Percentiles rank a stretch among this genome's conserved stretches.
Evolutionary conservation across 495 filamentous ascomycete species (phyloP).

Genomic region (Hypoxylon perforatum): DNA sequence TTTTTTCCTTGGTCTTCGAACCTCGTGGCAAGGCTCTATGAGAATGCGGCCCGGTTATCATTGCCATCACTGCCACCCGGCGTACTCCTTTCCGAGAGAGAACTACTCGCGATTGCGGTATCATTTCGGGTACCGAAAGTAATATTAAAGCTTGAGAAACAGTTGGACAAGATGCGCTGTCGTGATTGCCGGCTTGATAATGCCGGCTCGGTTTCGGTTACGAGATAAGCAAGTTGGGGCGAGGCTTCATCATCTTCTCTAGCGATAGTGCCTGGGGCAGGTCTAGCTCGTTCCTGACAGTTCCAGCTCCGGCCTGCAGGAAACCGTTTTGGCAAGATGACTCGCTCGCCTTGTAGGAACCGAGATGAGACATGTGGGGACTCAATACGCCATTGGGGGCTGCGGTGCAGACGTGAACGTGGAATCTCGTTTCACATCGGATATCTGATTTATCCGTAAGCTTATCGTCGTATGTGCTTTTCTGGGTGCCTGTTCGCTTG

Average conservation of each 20-base stretch:
- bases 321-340: slow-evolving; percentile 1
- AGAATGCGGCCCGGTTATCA: slow-evolving; percentile 13
- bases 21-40: background rate
- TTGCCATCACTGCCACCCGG: slow-evolving; percentile 4
- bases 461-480: slow-evolving; percentile 31
- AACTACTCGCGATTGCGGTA: background rate
- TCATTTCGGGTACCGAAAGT: background rate
- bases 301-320: slow-evolving; percentile 5
- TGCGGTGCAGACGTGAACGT: slow-evolving; percentile 10
- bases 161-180: slow-evolving; percentile 4
- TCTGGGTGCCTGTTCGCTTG: background rate
- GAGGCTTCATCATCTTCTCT: background rate
- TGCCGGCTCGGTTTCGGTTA: background rate
- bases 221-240: background rate
- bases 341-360: slow-evolving; percentile 26
- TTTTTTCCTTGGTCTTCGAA: background rate
- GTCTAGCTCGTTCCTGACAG: slow-evolving; percentile 11
- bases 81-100: background rate
- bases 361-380: slow-evolving; percentile 30
- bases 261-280: background rate
- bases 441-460: slow-evolving; percentile 27
- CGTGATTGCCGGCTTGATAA: slow-evolving; percentile 4
- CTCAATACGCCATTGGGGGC: slow-evolving; percentile 18
- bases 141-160: background rate
- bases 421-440: slow-evolving; percentile 25